Evolutionary conservation across 805 yeast genomes (phyloP), one percentile per base, ranked within the genome.

Genomic region (Kuraishia cidri): DNA sequence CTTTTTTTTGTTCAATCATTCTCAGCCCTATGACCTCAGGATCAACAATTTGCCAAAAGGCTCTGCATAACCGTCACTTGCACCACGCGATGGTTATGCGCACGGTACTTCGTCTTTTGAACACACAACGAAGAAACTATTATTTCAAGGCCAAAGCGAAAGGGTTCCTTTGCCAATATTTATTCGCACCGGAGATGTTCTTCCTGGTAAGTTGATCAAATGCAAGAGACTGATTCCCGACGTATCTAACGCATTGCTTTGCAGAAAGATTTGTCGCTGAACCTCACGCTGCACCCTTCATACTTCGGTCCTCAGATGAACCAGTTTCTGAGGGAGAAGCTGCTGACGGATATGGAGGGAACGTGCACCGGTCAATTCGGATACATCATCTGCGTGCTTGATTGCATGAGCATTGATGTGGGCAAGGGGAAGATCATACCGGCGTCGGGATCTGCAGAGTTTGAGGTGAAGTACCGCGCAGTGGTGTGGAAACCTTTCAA

Each of bases 281-380:
- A 84, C 54, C 69, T 92, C 46, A 88, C 97, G 29, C 78, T 92
- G 36, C 98, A 90, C 58, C 99, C 99, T 33, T 87, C 97, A 22
- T 92, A 79, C 58, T 90, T 88, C 52, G 98, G 98, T 2, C 96
- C 97, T 3, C 94, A 88, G 46, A 92, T 92, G 97, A 87, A 83
- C 59, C 94, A 86, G 53, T 90, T 78, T 51, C 66, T 92, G 45
- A 77, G 94, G 52, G 84, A 87, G 51, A 88, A 90, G 57, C 69
- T 92, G 40, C 69, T 92, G 37, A 87, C 85, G 43, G 98, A 92
- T 53, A 98, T 92, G 27, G 98, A 92, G 61, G 98, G 98, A 17
- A 87, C 97, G 1, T 92, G 97, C 61, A 88, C 97, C 1, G 98
- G 98, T 47, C 95, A 92, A 58, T 92, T 92, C 64, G 98, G 98